Percentiles rank a stretch among this genome's conserved stretches.
Evolutionary conservation across 352 stramenopile species (phyloP).

Genomic region (Phytopythium boreale): DNA sequence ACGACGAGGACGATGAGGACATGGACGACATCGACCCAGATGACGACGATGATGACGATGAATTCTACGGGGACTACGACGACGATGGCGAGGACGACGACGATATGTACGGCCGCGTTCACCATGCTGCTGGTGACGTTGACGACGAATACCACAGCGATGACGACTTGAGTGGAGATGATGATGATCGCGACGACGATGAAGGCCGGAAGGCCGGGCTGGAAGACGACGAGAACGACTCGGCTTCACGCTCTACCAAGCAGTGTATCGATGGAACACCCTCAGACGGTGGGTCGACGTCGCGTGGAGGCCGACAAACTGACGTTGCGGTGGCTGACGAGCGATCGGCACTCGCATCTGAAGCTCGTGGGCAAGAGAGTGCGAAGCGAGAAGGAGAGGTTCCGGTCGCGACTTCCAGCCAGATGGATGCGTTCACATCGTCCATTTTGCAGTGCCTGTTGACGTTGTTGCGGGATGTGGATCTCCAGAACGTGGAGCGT

Average conservation of each 20-base stretch:
- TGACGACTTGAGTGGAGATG: slow-evolving; percentile 17
- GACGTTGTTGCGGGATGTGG: slow-evolving; percentile 45
- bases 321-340: background rate
- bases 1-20: slow-evolving; percentile 54
- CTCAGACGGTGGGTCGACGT: background rate
- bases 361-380: background rate
- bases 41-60: slow-evolving; percentile 56
- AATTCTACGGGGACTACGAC: slow-evolving; percentile 13
- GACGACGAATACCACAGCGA: slow-evolving; percentile 40
- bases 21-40: slow-evolving; percentile 44
- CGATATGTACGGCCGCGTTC: slow-evolving; percentile 4
- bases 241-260: background rate
- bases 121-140: slow-evolving; percentile 13
- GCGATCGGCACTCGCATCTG: background rate
- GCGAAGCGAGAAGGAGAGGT: slow-evolving; percentile 3
- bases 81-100: slow-evolving; percentile 29
- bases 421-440: slow-evolving; percentile 50
- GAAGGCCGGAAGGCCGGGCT: background rate
- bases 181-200: slow-evolving; percentile 5
- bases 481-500: slow-evolving; percentile 68
- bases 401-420: slow-evolving; percentile 17
- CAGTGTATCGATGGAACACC: background rate
- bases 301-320: background rate
- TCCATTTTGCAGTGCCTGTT: slow-evolving; percentile 47
- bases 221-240: background rate